A percentile compares a stretch with the other conserved stretches of the same genome.
Evolutionary conservation across 169 alveolate species (phyloP).

Genomic region (Eimeria necatrix): DNA sequence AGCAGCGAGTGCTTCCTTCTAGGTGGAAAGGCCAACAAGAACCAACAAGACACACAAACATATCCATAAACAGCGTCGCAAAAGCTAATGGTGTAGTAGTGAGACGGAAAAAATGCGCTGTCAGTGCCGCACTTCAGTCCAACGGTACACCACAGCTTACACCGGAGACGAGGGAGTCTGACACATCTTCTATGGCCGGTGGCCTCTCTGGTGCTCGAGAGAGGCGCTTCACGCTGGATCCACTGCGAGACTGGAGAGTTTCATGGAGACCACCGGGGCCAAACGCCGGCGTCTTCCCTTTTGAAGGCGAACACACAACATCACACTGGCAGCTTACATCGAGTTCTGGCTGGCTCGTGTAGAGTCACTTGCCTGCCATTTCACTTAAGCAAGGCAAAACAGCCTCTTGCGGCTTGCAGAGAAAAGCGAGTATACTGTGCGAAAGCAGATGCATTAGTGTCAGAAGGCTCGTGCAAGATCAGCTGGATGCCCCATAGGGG

Average conservation of each 20-base stretch:
- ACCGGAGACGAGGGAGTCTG: conserved; percentile 56
- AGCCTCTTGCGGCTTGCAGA: too few relatives aligned
- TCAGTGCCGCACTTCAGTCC: too few relatives aligned
- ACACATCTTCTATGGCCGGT: conserved; percentile 74
- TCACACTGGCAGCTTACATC: background rate
- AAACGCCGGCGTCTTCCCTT: conserved; percentile 3
- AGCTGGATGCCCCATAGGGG: too few relatives aligned
- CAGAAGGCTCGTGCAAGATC: too few relatives aligned
- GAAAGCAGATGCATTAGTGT: too few relatives aligned
- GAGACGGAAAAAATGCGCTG: too few relatives aligned
- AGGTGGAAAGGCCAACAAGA: too few relatives aligned
- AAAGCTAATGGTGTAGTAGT: too few relatives aligned
- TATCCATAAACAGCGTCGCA: too few relatives aligned
- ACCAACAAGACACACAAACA: background rate
- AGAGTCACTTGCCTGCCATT: too few relatives aligned
- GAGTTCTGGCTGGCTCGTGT: background rate
- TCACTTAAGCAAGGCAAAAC: too few relatives aligned
- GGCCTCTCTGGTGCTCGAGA: conserved; percentile 75
- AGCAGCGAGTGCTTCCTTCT: background rate
- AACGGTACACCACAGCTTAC: conserved; percentile 12
- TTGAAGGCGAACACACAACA: background rate
- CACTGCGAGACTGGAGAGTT: background rate
- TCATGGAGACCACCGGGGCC: conserved; percentile 43
- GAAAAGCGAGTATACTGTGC: too few relatives aligned
- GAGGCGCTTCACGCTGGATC: background rate